phyloP scores from a whole-genome alignment of 2,329 filamentous ascomycete genomes.

The Fusarium burgessii region DNA sequence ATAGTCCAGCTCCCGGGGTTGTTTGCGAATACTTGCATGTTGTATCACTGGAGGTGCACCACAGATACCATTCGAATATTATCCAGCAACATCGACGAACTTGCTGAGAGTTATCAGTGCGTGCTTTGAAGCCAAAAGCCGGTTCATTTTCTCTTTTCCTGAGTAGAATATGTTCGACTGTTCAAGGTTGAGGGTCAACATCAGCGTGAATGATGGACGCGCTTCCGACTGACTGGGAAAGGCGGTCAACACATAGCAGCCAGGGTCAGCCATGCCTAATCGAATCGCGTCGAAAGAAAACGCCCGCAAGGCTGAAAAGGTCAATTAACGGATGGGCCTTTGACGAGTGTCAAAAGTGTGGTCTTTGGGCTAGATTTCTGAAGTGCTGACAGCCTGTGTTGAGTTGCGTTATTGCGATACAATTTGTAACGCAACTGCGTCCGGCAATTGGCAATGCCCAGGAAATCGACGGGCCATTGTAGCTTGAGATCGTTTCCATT shows the following conservation, averaged over 20 bases:
- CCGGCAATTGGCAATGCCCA: not conserved
- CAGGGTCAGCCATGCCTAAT: not conserved
- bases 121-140: not conserved
- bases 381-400: not conserved
- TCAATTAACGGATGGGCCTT: not conserved
- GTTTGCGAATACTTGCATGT: not conserved
- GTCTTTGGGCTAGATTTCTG: too few species aligned
- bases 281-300: not conserved
- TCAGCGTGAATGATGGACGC: not conserved
- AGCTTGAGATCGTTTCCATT: not conserved
- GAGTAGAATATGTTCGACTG: too few species aligned
- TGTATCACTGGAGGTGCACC: not conserved
- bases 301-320: conserved; percentile 3
- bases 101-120: not conserved
- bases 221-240: conserved; percentile 3
- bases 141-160: not conserved
- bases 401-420: not conserved
- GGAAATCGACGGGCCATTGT: not conserved
- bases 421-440: not conserved
- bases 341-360: not conserved
- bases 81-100: not conserved
- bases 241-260: conserved; percentile 9
- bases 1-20: not conserved
- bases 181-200: too few species aligned
- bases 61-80: not conserved